phyloP scores from a whole-genome alignment of 345 rosid genomes.

The Cardamine occulta region DNA sequence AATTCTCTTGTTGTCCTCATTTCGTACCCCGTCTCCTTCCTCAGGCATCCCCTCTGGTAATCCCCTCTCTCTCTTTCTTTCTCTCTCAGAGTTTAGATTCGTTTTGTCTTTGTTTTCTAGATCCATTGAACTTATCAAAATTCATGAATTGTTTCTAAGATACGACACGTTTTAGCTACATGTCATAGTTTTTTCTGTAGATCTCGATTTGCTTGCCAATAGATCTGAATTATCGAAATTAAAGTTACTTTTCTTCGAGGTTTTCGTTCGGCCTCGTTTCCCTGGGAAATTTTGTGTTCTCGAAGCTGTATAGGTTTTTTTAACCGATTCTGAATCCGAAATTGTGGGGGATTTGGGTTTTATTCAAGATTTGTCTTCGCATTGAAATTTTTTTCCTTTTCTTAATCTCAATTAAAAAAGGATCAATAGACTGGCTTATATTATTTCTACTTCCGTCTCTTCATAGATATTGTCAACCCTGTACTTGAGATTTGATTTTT shows the following conservation, averaged over 20 bases:
- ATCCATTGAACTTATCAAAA: background rate
- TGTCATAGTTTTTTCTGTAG: background rate
- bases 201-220: constrained; percentile 21
- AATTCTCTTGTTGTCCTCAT: background rate
- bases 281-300: background rate
- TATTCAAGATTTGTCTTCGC: background rate
- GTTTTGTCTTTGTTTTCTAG: background rate
- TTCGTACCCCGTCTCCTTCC: constrained; percentile 26
- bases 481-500: background rate
- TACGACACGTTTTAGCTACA: background rate
- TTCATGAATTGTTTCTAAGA: background rate
- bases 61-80: background rate
- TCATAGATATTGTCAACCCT: background rate
- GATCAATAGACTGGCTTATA: background rate
- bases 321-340: background rate
- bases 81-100: background rate
- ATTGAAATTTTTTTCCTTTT: background rate
- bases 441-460: background rate
- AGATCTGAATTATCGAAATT: constrained; percentile 33
- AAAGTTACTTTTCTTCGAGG: background rate
- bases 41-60: constrained; percentile 38
- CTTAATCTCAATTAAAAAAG: background rate
- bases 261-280: background rate
- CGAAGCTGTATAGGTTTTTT: background rate
- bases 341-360: constrained; percentile 22